Percentiles rank a stretch among this genome's conserved stretches.
Evolutionary conservation across 306 rosid species (phyloP).

Genomic region (Sphenostylis stenocarpa): DNA sequence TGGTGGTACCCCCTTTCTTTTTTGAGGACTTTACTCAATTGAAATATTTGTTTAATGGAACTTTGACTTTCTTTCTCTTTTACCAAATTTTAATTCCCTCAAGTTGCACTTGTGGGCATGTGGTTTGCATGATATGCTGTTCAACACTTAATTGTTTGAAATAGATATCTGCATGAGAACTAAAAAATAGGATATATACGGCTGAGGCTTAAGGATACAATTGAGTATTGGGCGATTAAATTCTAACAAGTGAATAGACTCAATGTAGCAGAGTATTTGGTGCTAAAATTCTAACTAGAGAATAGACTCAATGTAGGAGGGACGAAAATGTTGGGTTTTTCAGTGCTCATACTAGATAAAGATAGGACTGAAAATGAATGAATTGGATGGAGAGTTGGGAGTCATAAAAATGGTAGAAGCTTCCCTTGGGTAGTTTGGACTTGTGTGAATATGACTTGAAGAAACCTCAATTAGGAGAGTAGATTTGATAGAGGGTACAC

Average conservation of each 20-base stretch:
- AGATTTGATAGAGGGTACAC: not conserved
- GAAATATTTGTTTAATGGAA: constrained; percentile 1
- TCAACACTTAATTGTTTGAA: constrained; percentile 9
- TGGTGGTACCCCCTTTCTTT: not conserved
- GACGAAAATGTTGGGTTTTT: not conserved
- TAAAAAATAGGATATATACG: constrained; percentile 16
- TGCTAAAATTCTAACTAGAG: not conserved
- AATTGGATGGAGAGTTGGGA: not conserved
- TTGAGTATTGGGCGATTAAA: not conserved
- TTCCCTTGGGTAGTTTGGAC: not conserved
- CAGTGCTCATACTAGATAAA: not conserved
- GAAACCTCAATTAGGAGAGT: not conserved
- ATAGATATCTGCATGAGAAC: not conserved
- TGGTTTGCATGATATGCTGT: constrained; percentile 17
- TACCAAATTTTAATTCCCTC: not conserved
- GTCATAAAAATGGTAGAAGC: not conserved
- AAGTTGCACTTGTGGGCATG: not conserved
- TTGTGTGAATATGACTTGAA: not conserved
- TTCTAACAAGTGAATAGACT: not conserved
- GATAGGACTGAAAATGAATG: not conserved
- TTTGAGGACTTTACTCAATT: no score
- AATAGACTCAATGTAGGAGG: not conserved
- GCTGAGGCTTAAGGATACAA: not conserved
- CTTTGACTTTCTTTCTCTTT: constrained; percentile 1
- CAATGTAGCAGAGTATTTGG: not conserved